These are phyloP conservation scores for Lagenidium giganteum DNA, from an alignment of 352 stramenopile genomes.

Conservation along the genomic window DNA sequence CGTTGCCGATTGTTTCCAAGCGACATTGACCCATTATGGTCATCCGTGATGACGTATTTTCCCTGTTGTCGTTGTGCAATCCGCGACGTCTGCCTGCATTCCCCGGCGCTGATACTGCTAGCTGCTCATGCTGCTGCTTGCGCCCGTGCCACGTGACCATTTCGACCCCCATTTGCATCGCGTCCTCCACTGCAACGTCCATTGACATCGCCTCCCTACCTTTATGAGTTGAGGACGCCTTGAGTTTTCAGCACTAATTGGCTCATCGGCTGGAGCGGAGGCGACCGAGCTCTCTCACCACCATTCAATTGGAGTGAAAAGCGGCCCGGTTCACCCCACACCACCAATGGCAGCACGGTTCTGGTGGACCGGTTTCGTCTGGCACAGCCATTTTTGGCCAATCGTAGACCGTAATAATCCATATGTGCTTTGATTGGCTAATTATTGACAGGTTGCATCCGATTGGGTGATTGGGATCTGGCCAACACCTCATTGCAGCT, in stretches of 20 bases:
- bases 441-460: background rate
- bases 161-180: background rate
- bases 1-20: too few species aligned
- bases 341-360: slow-evolving; percentile 1
- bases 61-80: too few species aligned
- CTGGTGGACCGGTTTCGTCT: slow-evolving; percentile 2
- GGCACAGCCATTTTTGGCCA: slow-evolving; percentile 9
- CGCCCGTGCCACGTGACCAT: background rate
- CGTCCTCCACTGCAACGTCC: background rate
- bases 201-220: slow-evolving; percentile 27
- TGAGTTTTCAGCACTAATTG: slow-evolving; percentile 85
- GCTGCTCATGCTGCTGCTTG: too few species aligned
- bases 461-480: slow-evolving; percentile 24
- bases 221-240: slow-evolving; percentile 83
- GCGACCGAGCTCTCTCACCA: slow-evolving; percentile 32
- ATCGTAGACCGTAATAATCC: too few species aligned
- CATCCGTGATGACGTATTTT: too few species aligned
- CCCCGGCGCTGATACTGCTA: too few species aligned
- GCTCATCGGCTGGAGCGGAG: slow-evolving; percentile 14
- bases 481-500: background rate
- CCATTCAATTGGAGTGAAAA: slow-evolving; percentile 59
- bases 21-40: too few species aligned
- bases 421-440: slow-evolving; percentile 2
- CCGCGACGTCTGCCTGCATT: too few species aligned
- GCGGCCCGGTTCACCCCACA: slow-evolving; percentile 24